These are phyloP conservation scores for Myxozyma sirexii DNA, from an alignment of 805 yeast species.

Conservation along the genomic window DNA sequence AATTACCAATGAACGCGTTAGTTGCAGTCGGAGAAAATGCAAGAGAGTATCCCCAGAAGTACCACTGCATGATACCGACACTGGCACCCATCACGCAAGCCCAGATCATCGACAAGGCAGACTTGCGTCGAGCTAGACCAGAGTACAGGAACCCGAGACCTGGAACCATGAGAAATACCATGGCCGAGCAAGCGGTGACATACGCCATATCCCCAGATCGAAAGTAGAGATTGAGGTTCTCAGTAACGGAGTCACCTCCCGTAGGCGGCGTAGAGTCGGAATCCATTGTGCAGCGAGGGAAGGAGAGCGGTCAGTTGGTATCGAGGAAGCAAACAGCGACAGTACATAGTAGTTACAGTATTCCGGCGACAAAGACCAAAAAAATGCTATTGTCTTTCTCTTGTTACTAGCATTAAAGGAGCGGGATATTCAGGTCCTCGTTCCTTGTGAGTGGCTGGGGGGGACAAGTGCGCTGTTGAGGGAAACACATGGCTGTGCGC, in stretches of 20 bases:
- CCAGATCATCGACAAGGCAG: conserved; percentile 90
- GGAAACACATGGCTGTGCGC: not conserved
- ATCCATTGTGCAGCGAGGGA: not conserved
- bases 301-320: not conserved
- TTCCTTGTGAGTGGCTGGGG: not conserved
- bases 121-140: conserved; percentile 94
- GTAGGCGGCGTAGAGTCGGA: conserved; percentile 48
- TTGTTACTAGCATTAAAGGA: not conserved
- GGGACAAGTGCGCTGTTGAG: not conserved
- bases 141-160: conserved; percentile 91
- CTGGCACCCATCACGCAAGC: conserved; percentile 88
- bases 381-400: not conserved
- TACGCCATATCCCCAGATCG: conserved; percentile 48
- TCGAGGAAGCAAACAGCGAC: not conserved
- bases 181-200: conserved; percentile 43
- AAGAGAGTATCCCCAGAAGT: conserved; percentile 94
- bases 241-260: conserved; percentile 78
- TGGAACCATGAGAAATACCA: conserved; percentile 92
- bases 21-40: conserved; percentile 78
- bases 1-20: conserved; percentile 84
- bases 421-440: not conserved
- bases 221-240: conserved; percentile 64
- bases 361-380: not conserved
- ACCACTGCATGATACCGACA: conserved; percentile 89
- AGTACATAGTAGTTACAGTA: not conserved